These are phyloP conservation scores for Nakazawaea sp. DNA, from an alignment of 805 yeast genomes.

Conservation along the genomic window DNA sequence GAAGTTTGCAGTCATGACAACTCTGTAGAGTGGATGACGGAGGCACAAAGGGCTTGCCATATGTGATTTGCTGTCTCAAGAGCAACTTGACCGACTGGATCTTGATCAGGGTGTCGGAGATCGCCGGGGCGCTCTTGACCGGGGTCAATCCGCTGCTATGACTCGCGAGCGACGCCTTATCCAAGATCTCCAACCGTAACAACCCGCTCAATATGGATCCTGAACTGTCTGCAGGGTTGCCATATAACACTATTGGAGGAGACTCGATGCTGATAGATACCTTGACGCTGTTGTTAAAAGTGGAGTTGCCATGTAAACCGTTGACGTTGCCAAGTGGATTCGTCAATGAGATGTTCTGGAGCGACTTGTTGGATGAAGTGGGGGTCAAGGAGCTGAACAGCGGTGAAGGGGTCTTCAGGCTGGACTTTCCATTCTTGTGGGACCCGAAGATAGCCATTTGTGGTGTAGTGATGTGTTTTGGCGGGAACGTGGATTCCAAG, in stretches of 20 bases:
- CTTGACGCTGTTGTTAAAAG: constrained; percentile 15
- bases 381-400: constrained; percentile 7
- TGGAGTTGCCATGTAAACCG: constrained; percentile 12
- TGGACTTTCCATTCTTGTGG: not conserved
- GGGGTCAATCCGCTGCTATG: constrained; percentile 10
- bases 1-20: constrained; percentile 54
- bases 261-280: constrained; percentile 69
- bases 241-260: constrained; percentile 87
- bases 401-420: not conserved
- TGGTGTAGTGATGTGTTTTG: no score
- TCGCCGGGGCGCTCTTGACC: constrained; percentile 11
- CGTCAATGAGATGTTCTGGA: constrained; percentile 5
- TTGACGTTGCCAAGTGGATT: not conserved
- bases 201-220: constrained; percentile 87
- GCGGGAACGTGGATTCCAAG: no score
- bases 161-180: constrained; percentile 11
- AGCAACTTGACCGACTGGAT: constrained; percentile 55
- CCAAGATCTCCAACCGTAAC: constrained; percentile 48
- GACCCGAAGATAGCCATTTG: constrained; percentile 9
- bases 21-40: constrained; percentile 38
- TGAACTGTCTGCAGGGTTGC: constrained; percentile 66
- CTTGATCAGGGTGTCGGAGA: constrained; percentile 32
- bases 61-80: constrained; percentile 65
- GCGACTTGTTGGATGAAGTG: constrained; percentile 9
- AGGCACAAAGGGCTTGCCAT: constrained; percentile 60